Conservation (phyloP, 257 asterid genomes). For the Pogostemon cablin region DNA sequence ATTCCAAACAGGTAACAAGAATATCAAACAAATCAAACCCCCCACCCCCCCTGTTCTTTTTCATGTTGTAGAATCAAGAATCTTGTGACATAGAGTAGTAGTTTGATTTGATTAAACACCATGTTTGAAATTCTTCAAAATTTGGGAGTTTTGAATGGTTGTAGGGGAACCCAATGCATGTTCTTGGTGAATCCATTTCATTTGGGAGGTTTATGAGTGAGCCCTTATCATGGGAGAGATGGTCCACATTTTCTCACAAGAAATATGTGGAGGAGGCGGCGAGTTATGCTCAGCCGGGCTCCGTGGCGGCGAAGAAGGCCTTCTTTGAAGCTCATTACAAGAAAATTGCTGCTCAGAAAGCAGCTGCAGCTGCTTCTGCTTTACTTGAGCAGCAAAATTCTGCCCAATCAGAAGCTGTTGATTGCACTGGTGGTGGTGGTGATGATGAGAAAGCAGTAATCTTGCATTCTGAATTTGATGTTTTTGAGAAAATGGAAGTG, state of each 20-base stretch:
- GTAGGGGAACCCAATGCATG: constrained; percentile 69
- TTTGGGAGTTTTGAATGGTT: constrained; percentile 22
- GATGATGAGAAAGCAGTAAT: constrained; percentile 25
- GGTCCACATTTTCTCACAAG: constrained; percentile 83
- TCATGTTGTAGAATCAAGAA: too few relatives aligned
- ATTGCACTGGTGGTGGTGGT: background rate
- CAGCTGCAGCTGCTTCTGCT: constrained; percentile 34
- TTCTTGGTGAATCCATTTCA: constrained; percentile 73
- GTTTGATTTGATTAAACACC: background rate
- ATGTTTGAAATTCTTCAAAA: constrained; percentile 2
- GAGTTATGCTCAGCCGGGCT: constrained; percentile 80
- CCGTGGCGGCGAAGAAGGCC: constrained; percentile 90
- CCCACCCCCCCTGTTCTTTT: background rate
- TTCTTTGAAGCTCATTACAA: constrained; percentile 98
- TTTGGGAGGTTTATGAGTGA: constrained; percentile 80
- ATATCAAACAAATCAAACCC: background rate
- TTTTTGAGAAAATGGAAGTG: constrained; percentile 27
- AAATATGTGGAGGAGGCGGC: constrained; percentile 90
- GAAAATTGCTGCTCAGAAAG: constrained; percentile 76
- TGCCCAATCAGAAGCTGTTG: constrained; percentile 36
- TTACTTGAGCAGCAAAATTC: constrained; percentile 59
- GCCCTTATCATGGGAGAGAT: constrained; percentile 76
- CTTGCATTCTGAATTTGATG: constrained; percentile 27
- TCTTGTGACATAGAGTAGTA: background rate
- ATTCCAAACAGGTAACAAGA: constrained; percentile 61